Evolutionary conservation across 2,329 filamentous ascomycete species (phyloP).

Genomic region (Cladosporium sp.): DNA sequence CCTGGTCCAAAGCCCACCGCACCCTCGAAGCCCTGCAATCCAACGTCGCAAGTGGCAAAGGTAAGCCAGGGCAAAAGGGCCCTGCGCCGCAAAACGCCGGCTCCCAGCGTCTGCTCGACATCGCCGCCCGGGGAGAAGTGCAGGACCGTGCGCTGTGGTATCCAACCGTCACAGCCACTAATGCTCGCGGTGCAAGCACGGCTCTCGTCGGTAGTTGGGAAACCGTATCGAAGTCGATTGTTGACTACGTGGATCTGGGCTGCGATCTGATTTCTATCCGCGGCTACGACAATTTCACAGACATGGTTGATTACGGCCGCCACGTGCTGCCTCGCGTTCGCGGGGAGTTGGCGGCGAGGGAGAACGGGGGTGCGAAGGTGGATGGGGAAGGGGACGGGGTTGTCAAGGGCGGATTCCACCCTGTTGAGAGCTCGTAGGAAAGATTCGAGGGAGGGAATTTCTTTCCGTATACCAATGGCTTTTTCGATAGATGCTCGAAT

Average conservation of each 20-base stretch:
- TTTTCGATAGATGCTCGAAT: too few relatives aligned
- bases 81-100: slow-evolving; percentile 53
- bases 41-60: slow-evolving; percentile 31
- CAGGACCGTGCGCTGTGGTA: slow-evolving; percentile 61
- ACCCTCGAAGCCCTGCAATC: slow-evolving; percentile 50
- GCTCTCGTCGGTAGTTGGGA: slow-evolving; percentile 53
- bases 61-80: slow-evolving; percentile 26
- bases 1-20: slow-evolving; percentile 56
- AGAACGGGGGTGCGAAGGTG: slow-evolving; percentile 12
- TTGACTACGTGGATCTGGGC: slow-evolving; percentile 55
- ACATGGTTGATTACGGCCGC: slow-evolving; percentile 56
- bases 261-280: slow-evolving; percentile 56
- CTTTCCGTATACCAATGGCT: too few relatives aligned
- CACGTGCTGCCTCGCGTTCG: slow-evolving; percentile 51
- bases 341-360: slow-evolving; percentile 28
- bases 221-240: slow-evolving; percentile 50
- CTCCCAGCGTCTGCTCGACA: slow-evolving; percentile 55
- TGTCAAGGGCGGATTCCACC: background rate
- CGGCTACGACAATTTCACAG: slow-evolving; percentile 58
- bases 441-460: too few relatives aligned
- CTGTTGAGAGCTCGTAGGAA: too few relatives aligned
- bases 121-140: slow-evolving; percentile 52
- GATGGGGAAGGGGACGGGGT: background rate
- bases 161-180: slow-evolving; percentile 57
- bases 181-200: slow-evolving; percentile 55